A percentile compares a stretch with the other conserved stretches of the same genome.
phyloP scores from a whole-genome alignment of 2,329 filamentous ascomycete species.

The Aspergillus bombycis region DNA sequence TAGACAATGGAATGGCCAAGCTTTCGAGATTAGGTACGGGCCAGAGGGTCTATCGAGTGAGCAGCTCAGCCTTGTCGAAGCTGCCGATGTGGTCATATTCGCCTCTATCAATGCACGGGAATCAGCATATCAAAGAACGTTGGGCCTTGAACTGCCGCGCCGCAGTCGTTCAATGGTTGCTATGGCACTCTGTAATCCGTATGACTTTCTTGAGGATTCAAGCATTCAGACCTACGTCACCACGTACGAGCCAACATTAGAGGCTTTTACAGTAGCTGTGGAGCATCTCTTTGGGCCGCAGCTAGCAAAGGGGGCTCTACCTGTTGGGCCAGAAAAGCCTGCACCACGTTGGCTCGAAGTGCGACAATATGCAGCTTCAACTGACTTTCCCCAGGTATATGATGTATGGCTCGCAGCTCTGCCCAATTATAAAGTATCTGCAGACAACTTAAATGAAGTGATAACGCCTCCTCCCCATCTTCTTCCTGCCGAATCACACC shows the following conservation, averaged over 20 bases:
- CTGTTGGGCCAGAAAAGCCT: slow-evolving; percentile 31
- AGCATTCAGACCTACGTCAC: slow-evolving; percentile 46
- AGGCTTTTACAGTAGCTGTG: slow-evolving; percentile 45
- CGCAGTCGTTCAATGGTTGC: slow-evolving; percentile 37
- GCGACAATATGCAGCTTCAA: slow-evolving; percentile 22
- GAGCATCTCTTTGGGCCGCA: slow-evolving; percentile 43
- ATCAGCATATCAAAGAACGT: slow-evolving; percentile 39
- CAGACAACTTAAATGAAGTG: slow-evolving; percentile 30
- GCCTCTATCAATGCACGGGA: slow-evolving; percentile 45
- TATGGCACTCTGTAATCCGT: slow-evolving; percentile 48
- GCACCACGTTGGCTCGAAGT: slow-evolving; percentile 18
- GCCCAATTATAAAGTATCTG: slow-evolving; percentile 38
- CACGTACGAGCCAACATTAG: slow-evolving; percentile 49
- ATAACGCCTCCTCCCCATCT: slow-evolving; percentile 28
- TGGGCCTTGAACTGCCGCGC: slow-evolving; percentile 38
- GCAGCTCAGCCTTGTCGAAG: slow-evolving; percentile 34
- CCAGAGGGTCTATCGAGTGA: slow-evolving; percentile 32
- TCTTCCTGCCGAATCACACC: slow-evolving; percentile 21
- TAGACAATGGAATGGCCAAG: slow-evolving; percentile 26
- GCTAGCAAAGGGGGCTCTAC: slow-evolving; percentile 37
- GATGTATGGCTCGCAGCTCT: slow-evolving; percentile 42
- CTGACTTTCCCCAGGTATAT: slow-evolving; percentile 34
- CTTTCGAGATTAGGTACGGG: slow-evolving; percentile 40
- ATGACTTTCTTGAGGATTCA: slow-evolving; percentile 46
- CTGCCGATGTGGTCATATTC: slow-evolving; percentile 46